Evolutionary conservation across 2,329 filamentous ascomycete species (phyloP).

Genomic region (Paraconiothyrium brasiliense): DNA sequence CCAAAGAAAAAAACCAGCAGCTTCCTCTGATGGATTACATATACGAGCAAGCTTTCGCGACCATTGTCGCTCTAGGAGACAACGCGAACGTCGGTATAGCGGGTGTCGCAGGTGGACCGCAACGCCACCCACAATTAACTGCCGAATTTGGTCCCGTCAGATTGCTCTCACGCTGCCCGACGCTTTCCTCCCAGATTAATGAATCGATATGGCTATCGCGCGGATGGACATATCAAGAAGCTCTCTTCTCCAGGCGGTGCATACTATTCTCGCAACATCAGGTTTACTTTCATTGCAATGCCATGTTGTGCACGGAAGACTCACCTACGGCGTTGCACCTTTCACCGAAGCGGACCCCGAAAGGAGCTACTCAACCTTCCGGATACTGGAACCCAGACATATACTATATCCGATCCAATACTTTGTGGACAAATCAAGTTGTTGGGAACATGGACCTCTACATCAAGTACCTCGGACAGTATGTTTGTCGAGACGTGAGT

Average conservation of each 20-base stretch:
- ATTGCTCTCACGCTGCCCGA: conserved; percentile 4
- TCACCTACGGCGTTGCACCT: neutral
- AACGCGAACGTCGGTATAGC: conserved; percentile 3
- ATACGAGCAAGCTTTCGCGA: conserved; percentile 9
- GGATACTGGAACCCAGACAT: neutral
- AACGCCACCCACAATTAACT: neutral
- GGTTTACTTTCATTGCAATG: conserved; percentile 11
- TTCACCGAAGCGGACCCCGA: no score
- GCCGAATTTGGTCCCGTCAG: conserved; percentile 7
- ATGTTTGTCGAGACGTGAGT: neutral
- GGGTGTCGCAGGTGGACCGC: neutral
- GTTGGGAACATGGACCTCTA: neutral
- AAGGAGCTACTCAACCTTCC: no score
- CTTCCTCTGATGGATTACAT: conserved; percentile 11
- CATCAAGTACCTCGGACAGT: neutral
- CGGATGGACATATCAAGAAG: conserved; percentile 12
- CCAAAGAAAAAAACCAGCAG: neutral
- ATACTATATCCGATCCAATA: neutral
- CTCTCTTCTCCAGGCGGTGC: conserved; percentile 9
- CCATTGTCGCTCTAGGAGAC: neutral
- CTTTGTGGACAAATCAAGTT: neutral
- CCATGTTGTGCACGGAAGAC: conserved; percentile 7
- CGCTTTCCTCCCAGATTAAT: neutral
- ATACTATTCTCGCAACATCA: conserved; percentile 11
- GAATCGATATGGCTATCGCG: neutral